Base-by-base conservation (phyloP, 1,284 basidiomycete species). In the Gymnopus androsaceus region DNA sequence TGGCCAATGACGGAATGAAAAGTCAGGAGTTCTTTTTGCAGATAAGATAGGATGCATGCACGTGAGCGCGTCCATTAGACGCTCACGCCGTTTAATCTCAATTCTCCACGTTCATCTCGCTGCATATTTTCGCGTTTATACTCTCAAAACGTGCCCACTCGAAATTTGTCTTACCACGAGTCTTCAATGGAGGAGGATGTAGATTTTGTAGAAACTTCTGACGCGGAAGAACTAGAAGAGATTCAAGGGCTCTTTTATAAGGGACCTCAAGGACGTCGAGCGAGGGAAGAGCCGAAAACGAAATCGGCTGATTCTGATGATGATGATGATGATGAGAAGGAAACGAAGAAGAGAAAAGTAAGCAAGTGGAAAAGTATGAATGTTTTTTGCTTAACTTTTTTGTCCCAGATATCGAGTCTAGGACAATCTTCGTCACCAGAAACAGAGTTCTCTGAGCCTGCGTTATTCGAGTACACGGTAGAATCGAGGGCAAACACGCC, bases 121-220 rank as follows among this genome's bases (percentile, higher is more conserved):
- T n/a, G n/a, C n/a, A n/a, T n/a, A n/a, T n/a, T n/a, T n/a, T n/a
- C n/a, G n/a, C n/a, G n/a, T n/a, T n/a, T n/a, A n/a, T n/a, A n/a
- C n/a, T n/a, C n/a, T n/a, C n/a, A n/a, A n/a, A n/a, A n/a, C n/a
- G n/a, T n/a, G n/a, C n/a, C n/a, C n/a, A n/a, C n/a, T n/a, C n/a
- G n/a, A n/a, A n/a, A n/a, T n/a, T n/a, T n/a, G n/a, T n/a, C n/a
- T n/a, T n/a, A n/a, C n/a, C n/a, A n/a, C n/a, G n/a, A n/a, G n/a
- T n/a, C n/a, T n/a, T n/a, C n/a, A n/a, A n/a, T n/a, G n/a, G n/a
- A n/a, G n/a, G n/a, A n/a, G n/a, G n/a, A n/a, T n/a, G n/a, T n/a
- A n/a, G 82, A 82, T 37, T 68, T 75, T 54, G 78, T 85, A n/a
- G 83, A 84, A 64, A 85, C 84, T 11, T 85, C 83, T 2, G 84